Evolutionary conservation across 257 asterid genomes (phyloP), one percentile per base, ranked within the genome.

Genomic region (Handroanthus guayacan): DNA sequence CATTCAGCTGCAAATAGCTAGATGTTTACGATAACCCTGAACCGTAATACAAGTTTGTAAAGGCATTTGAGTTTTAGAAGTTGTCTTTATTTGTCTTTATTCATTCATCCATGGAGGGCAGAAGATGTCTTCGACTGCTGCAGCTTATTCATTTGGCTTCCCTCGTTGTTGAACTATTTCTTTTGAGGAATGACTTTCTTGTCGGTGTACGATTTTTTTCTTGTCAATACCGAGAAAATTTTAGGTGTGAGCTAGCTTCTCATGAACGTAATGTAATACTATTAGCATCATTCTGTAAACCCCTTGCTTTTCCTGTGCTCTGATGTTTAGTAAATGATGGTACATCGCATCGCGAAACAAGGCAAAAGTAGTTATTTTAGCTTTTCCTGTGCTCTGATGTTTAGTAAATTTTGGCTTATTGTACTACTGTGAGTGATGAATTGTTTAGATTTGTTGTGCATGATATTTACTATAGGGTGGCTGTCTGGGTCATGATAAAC

Each of bases 71-170:
- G 57, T 18, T 38, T 17, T 44, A 10, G 11, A 45, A 67, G 41
- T 20, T 63, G 36, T 62, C 55, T 17, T 41, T 41, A 41, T 41
- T 52, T 52, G 58, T 62, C n/a, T 62, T 0, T 38, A 58, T 51
- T 12, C 36, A 44, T 38, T 50, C 12, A 57, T 58, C 54, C 20
- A 16, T 68, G 25, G n/a, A 2, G 58, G 37, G 45, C 54, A 20
- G 50, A 48, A 71, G 67, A 45, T 58, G 58, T n/a, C 44, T 16
- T 70, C 5, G 77, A 16, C 62, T 44, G 76, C 57, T 69, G 37
- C 48, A 39, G 11, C 11, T 50, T 16, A 18, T 12, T 25, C 50
- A 11, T 20, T 18, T 37, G 69, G 34, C 45, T 36, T 62, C 12
- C 44, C 11, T 31, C 64, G 7, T 38, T 36, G 16, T 39, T 64